phyloP scores from a whole-genome alignment of 2,329 filamentous ascomycete genomes.

The Clarireedia sp. region DNA sequence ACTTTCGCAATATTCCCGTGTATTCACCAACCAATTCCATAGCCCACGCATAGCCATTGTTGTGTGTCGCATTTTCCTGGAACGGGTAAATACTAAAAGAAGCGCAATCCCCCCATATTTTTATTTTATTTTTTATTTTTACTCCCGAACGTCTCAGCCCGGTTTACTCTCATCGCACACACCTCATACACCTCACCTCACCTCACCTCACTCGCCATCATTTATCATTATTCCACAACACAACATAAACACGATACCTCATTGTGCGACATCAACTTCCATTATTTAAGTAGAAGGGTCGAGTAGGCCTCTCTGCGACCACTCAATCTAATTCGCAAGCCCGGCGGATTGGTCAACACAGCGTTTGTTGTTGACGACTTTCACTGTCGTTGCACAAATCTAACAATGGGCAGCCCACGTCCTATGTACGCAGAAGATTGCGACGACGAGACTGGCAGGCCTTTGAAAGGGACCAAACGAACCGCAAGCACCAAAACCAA shows the following conservation, averaged over 20 bases:
- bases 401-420: conserved; percentile 14
- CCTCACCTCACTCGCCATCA: background rate
- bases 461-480: conserved; percentile 18
- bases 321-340: background rate
- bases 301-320: background rate
- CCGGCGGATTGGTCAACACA: background rate
- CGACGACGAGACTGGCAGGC: conserved; percentile 20
- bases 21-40: background rate
- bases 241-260: background rate
- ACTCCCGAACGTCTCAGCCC: background rate
- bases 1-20: background rate
- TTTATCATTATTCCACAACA: background rate
- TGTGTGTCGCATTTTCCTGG: background rate
- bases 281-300: conserved; percentile 6
- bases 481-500: conserved; percentile 17
- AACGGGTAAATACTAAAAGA: background rate
- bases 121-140: background rate
- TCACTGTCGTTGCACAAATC: conserved; percentile 5
- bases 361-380: conserved; percentile 3
- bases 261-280: conserved; percentile 5
- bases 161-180: background rate
- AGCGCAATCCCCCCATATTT: background rate
- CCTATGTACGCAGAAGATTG: conserved; percentile 24
- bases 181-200: conserved; percentile 1
- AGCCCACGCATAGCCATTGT: background rate